A percentile compares a stretch with the other conserved stretches of the same genome.
Conservation (phyloP, 441 rosid genomes). For the Pelargonium citronellum region DNA sequence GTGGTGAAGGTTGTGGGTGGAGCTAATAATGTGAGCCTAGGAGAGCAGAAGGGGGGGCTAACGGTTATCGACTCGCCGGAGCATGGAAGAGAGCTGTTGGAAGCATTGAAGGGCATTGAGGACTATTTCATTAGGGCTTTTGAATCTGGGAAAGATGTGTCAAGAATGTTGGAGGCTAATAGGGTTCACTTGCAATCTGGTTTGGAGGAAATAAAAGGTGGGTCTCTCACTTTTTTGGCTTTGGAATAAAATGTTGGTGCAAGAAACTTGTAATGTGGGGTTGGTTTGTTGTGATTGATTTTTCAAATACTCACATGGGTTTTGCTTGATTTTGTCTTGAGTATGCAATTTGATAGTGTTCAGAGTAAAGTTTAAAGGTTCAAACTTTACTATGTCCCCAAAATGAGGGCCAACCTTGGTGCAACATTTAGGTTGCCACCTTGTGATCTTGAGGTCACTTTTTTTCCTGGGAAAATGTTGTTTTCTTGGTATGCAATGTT, state of each 20-base stretch:
- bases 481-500: too few relatives aligned
- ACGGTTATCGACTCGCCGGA: constrained; percentile 45
- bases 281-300: background rate
- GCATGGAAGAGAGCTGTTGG: constrained; percentile 59
- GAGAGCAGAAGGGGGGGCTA: constrained; percentile 44
- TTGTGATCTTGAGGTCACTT: too few relatives aligned
- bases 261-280: too few relatives aligned
- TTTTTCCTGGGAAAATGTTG: too few relatives aligned
- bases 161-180: constrained; percentile 68
- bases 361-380: background rate
- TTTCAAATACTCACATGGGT: too few relatives aligned
- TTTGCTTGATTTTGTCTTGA: too few relatives aligned
- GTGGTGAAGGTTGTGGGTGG: constrained; percentile 29
- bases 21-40: constrained; percentile 26
- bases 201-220: constrained; percentile 60
- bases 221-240: background rate
- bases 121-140: constrained; percentile 65
- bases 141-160: constrained; percentile 69
- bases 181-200: constrained; percentile 48
- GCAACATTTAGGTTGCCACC: too few relatives aligned
- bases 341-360: too few relatives aligned
- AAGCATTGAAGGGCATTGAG: constrained; percentile 62
- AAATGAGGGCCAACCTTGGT: too few relatives aligned
- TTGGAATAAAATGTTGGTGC: too few relatives aligned
- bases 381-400: background rate